A percentile compares a stretch with the other conserved stretches of the same genome.
Evolutionary conservation across 805 yeast species (phyloP).

Genomic region (Candida succiphila): DNA sequence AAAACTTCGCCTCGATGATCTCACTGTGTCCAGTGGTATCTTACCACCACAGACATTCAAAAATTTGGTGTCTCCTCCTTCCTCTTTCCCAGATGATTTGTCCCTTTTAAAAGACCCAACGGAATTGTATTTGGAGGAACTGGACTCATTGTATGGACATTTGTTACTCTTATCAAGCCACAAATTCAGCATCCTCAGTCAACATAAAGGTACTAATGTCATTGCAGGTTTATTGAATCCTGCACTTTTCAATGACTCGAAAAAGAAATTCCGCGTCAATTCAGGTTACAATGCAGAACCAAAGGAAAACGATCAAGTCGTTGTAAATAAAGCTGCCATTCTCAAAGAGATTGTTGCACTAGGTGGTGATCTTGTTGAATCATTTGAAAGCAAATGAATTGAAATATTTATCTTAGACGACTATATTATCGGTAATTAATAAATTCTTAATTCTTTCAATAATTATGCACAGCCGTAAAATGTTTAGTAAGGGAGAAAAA

Average conservation of each 20-base stretch:
- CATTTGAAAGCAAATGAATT: constrained; percentile 19
- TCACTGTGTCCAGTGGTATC: constrained; percentile 45
- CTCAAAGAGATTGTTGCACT: constrained; percentile 57
- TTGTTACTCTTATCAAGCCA: constrained; percentile 61
- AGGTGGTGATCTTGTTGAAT: constrained; percentile 53
- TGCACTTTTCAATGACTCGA: constrained; percentile 36
- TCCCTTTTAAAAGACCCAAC: constrained; percentile 42
- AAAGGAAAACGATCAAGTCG: constrained; percentile 36
- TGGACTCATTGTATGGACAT: constrained; percentile 55
- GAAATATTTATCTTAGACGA: too few relatives aligned
- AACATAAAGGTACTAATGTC: constrained; percentile 40
- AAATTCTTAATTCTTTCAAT: too few relatives aligned
- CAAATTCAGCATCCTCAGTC: constrained; percentile 41
- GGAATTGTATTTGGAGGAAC: constrained; percentile 46
- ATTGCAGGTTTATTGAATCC: constrained; percentile 82
- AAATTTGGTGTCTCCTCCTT: constrained; percentile 37
- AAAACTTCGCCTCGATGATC: constrained; percentile 35
- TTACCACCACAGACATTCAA: constrained; percentile 46
- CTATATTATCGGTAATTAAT: too few relatives aligned
- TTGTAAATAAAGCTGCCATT: constrained; percentile 63
- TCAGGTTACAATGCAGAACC: constrained; percentile 69
- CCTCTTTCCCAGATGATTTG: constrained; percentile 30
- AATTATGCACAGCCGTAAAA: too few relatives aligned
- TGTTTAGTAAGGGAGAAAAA: too few relatives aligned
- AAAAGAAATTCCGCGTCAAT: constrained; percentile 74